A percentile compares a stretch with the other conserved stretches of the same genome.
These are phyloP conservation scores for Capsicum pubescens DNA, from an alignment of 257 asterid species.

Conservation along the genomic window DNA sequence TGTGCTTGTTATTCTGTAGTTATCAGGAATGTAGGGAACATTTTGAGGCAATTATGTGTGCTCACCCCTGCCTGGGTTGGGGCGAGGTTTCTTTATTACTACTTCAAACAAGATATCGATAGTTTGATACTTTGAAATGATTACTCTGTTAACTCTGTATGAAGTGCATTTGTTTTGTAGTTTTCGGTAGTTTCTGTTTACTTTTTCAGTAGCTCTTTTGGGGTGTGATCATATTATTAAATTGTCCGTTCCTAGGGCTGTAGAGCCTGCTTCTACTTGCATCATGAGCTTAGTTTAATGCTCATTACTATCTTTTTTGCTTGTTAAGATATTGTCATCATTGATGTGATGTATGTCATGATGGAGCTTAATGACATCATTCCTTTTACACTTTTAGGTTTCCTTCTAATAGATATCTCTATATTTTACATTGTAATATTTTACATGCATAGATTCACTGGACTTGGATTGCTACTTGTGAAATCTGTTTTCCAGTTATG, in stretches of 20 bases:
- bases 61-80: neutral
- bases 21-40: neutral
- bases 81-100: neutral
- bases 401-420: neutral
- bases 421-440: neutral
- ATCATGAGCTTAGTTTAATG: neutral
- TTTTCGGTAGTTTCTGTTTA: neutral
- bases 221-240: neutral
- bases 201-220: neutral
- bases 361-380: neutral
- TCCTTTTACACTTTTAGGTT: constrained; percentile 13
- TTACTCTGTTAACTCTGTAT: neutral
- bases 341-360: constrained; percentile 13
- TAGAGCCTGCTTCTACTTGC: neutral
- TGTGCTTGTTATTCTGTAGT: neutral
- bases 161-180: constrained; percentile 10
- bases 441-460: neutral
- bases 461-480: neutral
- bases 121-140: neutral
- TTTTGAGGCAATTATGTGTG: neutral
- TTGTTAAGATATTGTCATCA: constrained; percentile 4
- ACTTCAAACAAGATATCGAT: neutral
- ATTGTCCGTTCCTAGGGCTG: neutral
- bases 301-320: neutral
- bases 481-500: neutral